phyloP scores from a whole-genome alignment of 176 grass and related monocot genomes.

The Eremochloa ophiuroides region DNA sequence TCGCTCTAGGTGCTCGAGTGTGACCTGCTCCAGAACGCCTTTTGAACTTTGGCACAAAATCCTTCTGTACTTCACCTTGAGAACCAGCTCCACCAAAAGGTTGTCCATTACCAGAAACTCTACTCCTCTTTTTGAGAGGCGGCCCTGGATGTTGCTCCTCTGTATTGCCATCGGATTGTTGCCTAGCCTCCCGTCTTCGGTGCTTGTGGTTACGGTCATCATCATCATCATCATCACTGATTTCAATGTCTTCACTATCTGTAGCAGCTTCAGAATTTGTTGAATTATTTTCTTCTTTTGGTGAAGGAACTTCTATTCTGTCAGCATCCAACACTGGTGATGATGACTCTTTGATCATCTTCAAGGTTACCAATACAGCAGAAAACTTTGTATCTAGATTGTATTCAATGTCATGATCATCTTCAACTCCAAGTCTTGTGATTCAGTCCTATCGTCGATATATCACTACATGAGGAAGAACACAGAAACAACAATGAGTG shows the following conservation, averaged over 20 bases:
- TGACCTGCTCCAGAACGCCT: conserved; percentile 41
- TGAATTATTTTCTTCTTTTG: conserved; percentile 68
- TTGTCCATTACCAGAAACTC: conserved; percentile 38
- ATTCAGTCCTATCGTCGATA: conserved; percentile 16
- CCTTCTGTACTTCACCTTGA: conserved; percentile 46
- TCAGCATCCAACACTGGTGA: conserved; percentile 36
- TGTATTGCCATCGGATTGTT: conserved; percentile 52
- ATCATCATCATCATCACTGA: conserved; percentile 75
- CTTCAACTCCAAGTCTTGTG: not conserved
- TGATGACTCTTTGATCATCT: conserved; percentile 47
- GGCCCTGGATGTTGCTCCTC: conserved; percentile 46
- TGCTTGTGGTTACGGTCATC: conserved; percentile 99
- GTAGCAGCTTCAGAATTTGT: conserved; percentile 58
- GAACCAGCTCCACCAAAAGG: conserved; percentile 35
- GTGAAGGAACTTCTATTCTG: conserved; percentile 44
- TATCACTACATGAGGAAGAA: conserved; percentile 16
- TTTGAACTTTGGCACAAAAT: conserved; percentile 55
- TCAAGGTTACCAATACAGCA: conserved; percentile 25
- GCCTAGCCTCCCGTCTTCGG: conserved; percentile 56
- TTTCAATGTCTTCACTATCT: conserved; percentile 63
- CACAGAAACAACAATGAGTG: not conserved
- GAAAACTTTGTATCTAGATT: conserved; percentile 28
- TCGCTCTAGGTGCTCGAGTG: conserved; percentile 41
- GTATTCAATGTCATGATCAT: conserved; percentile 17
- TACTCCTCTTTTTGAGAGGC: conserved; percentile 49